phyloP scores from a whole-genome alignment of 495 filamentous ascomycete species.

The Talaromyces nanjingensis region DNA sequence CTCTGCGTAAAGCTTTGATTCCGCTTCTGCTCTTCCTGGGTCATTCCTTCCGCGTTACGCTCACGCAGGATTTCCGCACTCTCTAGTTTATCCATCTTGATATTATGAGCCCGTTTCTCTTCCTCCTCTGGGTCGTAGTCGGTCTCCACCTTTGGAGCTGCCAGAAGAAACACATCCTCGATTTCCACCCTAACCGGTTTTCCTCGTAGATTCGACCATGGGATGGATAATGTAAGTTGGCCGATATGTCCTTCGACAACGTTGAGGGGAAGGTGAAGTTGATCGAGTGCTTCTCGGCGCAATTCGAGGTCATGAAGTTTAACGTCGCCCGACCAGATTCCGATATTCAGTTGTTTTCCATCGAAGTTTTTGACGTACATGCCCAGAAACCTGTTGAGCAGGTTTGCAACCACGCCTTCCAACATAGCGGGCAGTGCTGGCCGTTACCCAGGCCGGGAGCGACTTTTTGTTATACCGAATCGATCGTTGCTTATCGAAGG shows the following conservation, averaged over 20 bases:
- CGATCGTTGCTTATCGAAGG: background rate
- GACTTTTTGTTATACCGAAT: background rate
- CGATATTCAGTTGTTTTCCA: constrained; percentile 89
- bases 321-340: constrained; percentile 97
- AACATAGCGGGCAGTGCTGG: constrained; percentile 47
- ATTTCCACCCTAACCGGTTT: constrained; percentile 92
- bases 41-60: constrained; percentile 85
- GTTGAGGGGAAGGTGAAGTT: constrained; percentile 90
- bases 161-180: constrained; percentile 91
- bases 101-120: constrained; percentile 64
- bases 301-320: constrained; percentile 87
- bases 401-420: constrained; percentile 67
- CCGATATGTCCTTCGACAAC: constrained; percentile 94
- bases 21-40: constrained; percentile 86
- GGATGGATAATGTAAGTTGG: constrained; percentile 81
- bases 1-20: constrained; percentile 96
- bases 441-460: constrained; percentile 32
- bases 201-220: constrained; percentile 91
- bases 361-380: constrained; percentile 99
- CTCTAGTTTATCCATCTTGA: constrained; percentile 97
- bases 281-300: constrained; percentile 88
- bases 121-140: constrained; percentile 93
- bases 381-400: constrained; percentile 97
- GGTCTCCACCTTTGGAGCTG: constrained; percentile 87
- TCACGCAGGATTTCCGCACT: constrained; percentile 92